A percentile compares a stretch with the other conserved stretches of the same genome.
phyloP scores from a whole-genome alignment of 2,329 filamentous ascomycete species.

The Xylariaceae sp. region DNA sequence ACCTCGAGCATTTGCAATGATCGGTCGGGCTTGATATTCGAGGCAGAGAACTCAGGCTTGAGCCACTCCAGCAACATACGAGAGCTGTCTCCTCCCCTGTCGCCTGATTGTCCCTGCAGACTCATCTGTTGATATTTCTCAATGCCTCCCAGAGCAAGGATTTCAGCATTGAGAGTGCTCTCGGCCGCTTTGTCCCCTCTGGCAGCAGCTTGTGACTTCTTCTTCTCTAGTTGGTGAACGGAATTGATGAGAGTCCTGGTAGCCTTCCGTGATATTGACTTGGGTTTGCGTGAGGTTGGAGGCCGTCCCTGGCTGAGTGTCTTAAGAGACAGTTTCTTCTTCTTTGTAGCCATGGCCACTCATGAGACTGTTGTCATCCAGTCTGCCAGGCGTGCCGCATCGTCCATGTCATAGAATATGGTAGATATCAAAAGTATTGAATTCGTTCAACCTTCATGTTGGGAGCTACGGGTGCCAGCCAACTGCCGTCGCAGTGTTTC shows the following conservation, averaged over 20 bases:
- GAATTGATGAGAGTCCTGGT: slow-evolving; percentile 62
- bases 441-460: too few species aligned
- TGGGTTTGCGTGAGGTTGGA: slow-evolving; percentile 48
- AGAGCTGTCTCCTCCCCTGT: slow-evolving; percentile 65
- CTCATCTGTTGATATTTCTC: slow-evolving; percentile 64
- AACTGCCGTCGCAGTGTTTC: too few species aligned
- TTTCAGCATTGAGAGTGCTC: slow-evolving; percentile 46
- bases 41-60: slow-evolving; percentile 29
- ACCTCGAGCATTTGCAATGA: slow-evolving; percentile 75
- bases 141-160: slow-evolving; percentile 57
- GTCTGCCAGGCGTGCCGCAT: too few species aligned
- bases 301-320: slow-evolving; percentile 52
- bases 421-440: too few species aligned
- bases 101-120: slow-evolving; percentile 62
- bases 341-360: slow-evolving; percentile 43
- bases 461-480: too few species aligned
- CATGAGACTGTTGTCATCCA: too few species aligned
- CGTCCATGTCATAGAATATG: too few species aligned
- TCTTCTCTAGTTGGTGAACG: slow-evolving; percentile 63
- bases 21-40: slow-evolving; percentile 16
- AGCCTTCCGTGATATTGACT: slow-evolving; percentile 61
- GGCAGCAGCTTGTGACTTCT: slow-evolving; percentile 50
- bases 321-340: slow-evolving; percentile 43
- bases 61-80: slow-evolving; percentile 63
- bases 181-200: slow-evolving; percentile 50